These are phyloP conservation scores for Coemansia sp. DNA, from an alignment of 192 early-diverging fungal species.

Conservation along the genomic window DNA sequence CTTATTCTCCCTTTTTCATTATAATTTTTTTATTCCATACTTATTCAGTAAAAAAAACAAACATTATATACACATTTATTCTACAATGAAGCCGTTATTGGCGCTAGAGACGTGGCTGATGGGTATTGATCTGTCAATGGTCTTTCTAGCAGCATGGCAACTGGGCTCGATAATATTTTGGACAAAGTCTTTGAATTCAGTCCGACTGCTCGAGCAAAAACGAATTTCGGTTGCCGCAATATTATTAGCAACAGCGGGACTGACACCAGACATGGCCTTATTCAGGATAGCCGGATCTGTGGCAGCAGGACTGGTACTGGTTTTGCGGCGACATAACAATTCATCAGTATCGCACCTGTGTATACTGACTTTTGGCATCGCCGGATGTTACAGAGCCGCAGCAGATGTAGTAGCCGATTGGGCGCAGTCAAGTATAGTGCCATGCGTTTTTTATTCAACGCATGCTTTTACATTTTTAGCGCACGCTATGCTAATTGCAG, in stretches of 20 bases:
- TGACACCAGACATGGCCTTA: not conserved
- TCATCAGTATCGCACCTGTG: not conserved
- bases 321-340: not conserved
- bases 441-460: not conserved
- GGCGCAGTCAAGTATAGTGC: not conserved
- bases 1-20: too few relatives aligned
- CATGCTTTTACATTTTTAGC: not conserved
- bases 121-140: not conserved
- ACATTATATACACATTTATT: not conserved
- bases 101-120: not conserved
- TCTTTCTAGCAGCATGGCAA: not conserved
- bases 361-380: not conserved
- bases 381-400: not conserved
- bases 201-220: not conserved
- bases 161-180: not conserved
- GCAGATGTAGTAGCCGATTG: not conserved
- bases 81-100: not conserved
- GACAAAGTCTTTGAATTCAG: not conserved
- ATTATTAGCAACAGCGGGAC: not conserved
- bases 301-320: not conserved
- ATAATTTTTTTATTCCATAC: not conserved
- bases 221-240: not conserved
- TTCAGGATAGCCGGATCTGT: not conserved
- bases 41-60: not conserved
- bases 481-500: not conserved